phyloP scores from a whole-genome alignment of 768 basidiomycete species.

The Galerina sulciceps region DNA sequence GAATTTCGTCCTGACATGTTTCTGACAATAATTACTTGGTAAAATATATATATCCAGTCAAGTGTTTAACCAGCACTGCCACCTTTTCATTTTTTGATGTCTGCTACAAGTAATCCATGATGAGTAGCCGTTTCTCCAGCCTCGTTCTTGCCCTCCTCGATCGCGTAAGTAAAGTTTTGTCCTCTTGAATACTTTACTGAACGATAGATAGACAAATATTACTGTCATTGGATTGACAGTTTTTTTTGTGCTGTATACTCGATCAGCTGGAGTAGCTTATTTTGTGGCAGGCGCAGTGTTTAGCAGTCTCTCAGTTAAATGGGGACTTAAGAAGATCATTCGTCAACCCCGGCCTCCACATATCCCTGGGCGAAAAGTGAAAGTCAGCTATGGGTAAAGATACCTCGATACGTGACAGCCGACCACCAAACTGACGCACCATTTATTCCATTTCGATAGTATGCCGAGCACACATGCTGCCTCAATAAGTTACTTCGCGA shows the following conservation, averaged over 20 bases:
- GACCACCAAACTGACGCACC: not conserved
- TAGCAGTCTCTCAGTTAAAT: constrained; percentile 62
- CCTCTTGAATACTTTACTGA: not conserved
- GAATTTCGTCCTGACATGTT: too few relatives aligned
- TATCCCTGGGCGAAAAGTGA: constrained; percentile 40
- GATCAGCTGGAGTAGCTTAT: constrained; percentile 64
- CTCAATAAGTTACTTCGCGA: constrained; percentile 64
- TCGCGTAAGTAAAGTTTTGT: constrained; percentile 30
- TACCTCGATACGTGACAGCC: not conserved
- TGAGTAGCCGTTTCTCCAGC: constrained; percentile 13
- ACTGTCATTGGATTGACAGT: constrained; percentile 59
- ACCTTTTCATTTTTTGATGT: not conserved
- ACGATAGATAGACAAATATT: constrained; percentile 53
- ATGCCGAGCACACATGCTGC: constrained; percentile 89
- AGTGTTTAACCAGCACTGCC: too few relatives aligned
- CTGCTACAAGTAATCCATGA: not conserved
- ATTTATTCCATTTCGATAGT: constrained; percentile 34
- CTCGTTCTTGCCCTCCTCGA: constrained; percentile 42
- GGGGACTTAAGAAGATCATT: constrained; percentile 57
- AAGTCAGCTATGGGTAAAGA: constrained; percentile 68
- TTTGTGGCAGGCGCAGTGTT: constrained; percentile 60
- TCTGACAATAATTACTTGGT: too few relatives aligned
- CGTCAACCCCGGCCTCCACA: constrained; percentile 65
- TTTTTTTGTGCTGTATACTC: constrained; percentile 56
- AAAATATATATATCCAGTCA: too few relatives aligned